Evolutionary conservation across 2,329 filamentous ascomycete species (phyloP), one percentile per base, ranked within the genome.

Genomic region (Aureobasidium sp.): DNA sequence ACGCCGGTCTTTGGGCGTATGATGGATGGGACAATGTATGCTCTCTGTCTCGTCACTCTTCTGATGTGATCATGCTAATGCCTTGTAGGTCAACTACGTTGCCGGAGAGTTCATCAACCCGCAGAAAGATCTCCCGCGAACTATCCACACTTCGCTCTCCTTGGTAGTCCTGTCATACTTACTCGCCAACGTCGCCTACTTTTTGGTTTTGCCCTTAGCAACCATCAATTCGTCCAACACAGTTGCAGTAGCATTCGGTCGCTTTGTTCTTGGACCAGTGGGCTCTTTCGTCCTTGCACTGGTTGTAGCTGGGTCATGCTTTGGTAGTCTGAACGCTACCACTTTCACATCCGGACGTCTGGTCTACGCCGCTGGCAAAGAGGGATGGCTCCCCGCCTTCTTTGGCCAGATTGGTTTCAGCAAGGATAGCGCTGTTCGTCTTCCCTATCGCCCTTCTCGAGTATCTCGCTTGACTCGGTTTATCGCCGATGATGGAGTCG

Each of bases 21-120:
- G 94, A 99, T 72, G 94, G 94, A 34, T 99, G 94, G 94, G 94
- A 99, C 72, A 99, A 99, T 74, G 91, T 94, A 77, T 78, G 88
- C 80, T 53, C 36, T 32, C 37, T 27, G 6, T 53, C 0, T 1
- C 44, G 30, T 42, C 41, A 53, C 32, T 21, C 16, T 32, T 36
- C n/a, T 34, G 10, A 41, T 36, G 27, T 7, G 11, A 25, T 34
- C 21, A 16, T 37, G 29, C 34, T 41, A 30, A 21, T 27, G 5
- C 6, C 25, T 14, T 9, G 10, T 65, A 94, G 90, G 96, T 93
- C 65, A 99, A 97, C 76, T 99, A 97, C 70, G 94, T 99, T 7
- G 91, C 95, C 0, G 94, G 92, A 68, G 94, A 99, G 75, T 97
- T 99, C 78, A 89, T 91, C 69, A 92, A 97, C 70, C 91, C 94